Conservation (phyloP, 768 basidiomycete species). For the Leccinum barrowsii region DNA sequence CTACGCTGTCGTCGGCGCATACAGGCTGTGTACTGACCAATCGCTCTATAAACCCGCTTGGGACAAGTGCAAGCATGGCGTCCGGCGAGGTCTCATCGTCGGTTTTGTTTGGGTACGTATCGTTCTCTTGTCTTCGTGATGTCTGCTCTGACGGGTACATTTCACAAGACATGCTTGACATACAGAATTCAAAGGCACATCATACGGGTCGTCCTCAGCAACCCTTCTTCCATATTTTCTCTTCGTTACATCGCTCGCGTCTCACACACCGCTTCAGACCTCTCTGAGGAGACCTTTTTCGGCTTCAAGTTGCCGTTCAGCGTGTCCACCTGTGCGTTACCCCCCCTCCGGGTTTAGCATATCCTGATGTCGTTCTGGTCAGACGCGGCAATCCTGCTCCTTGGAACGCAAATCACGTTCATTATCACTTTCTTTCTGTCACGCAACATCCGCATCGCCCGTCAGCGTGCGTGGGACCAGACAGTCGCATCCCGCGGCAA, state of each 20-base stretch:
- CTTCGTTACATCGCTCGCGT: constrained; percentile 25
- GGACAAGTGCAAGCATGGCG: constrained; percentile 82
- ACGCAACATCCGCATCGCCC: constrained; percentile 77
- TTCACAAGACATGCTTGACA: constrained; percentile 54
- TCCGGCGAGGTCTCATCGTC: constrained; percentile 62
- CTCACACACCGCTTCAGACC: constrained; percentile 26
- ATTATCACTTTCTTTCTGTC: constrained; percentile 83
- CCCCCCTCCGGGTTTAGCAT: background rate
- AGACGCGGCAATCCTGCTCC: constrained; percentile 75
- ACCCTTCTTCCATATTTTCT: constrained; percentile 29
- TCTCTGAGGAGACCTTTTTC: constrained; percentile 51
- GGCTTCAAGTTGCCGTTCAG: constrained; percentile 65
- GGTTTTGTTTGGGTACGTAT: constrained; percentile 65
- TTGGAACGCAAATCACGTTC: constrained; percentile 69
- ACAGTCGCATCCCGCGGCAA: constrained; percentile 84
- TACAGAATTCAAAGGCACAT: constrained; percentile 71
- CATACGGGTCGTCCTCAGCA: constrained; percentile 38
- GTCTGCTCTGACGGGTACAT: background rate
- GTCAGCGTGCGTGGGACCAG: constrained; percentile 74
- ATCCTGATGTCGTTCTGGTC: constrained; percentile 1
- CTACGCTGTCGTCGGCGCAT: constrained; percentile 82
- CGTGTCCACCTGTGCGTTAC: constrained; percentile 59
- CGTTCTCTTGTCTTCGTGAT: background rate
- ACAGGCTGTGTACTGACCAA: constrained; percentile 75
- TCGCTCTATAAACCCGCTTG: constrained; percentile 70